A percentile compares a stretch with the other conserved stretches of the same genome.
phyloP scores from a whole-genome alignment of 169 alveolate species.

The Plasmodium relictum region DNA sequence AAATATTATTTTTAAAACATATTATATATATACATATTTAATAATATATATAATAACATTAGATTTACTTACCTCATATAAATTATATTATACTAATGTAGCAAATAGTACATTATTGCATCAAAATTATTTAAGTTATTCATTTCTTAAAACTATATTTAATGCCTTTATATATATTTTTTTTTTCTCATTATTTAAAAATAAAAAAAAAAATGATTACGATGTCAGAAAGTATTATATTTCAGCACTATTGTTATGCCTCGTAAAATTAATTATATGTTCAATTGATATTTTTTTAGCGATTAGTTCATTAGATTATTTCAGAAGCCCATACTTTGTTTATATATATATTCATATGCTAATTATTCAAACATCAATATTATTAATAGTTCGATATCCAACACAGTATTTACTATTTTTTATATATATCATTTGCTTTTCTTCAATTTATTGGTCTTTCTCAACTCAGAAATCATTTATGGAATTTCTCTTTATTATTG shows the following conservation, averaged over 20 bases:
- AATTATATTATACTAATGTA: conserved; percentile 23
- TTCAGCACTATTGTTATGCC: conserved; percentile 68
- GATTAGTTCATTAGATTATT: conserved; percentile 51
- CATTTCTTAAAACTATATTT: conserved; percentile 10
- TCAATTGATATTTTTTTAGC: conserved; percentile 49
- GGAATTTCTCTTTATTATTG: conserved; percentile 66
- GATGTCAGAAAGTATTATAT: conserved; percentile 73
- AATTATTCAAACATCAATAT: conserved; percentile 55
- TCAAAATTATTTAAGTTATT: conserved; percentile 21
- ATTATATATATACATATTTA: conserved; percentile 34
- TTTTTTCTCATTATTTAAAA: conserved; percentile 38
- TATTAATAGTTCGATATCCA: conserved; percentile 68
- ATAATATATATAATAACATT: conserved; percentile 37
- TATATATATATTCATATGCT: conserved; percentile 69
- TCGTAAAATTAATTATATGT: conserved; percentile 36
- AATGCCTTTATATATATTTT: conserved; percentile 23
- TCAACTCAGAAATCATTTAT: conserved; percentile 52
- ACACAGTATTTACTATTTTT: conserved; percentile 62
- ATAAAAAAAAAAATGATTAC: conserved; percentile 13
- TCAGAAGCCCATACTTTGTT: conserved; percentile 44
- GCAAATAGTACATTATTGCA: conserved; percentile 9
- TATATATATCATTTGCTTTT: conserved; percentile 28
- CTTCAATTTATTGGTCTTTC: conserved; percentile 50
- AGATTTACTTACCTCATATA: conserved; percentile 60
- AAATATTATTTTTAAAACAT: conserved; percentile 55